A percentile compares a stretch with the other conserved stretches of the same genome.
These are phyloP conservation scores for Stereum hirsutum DNA, from an alignment of 1,284 basidiomycete species.

Conservation along the genomic window DNA sequence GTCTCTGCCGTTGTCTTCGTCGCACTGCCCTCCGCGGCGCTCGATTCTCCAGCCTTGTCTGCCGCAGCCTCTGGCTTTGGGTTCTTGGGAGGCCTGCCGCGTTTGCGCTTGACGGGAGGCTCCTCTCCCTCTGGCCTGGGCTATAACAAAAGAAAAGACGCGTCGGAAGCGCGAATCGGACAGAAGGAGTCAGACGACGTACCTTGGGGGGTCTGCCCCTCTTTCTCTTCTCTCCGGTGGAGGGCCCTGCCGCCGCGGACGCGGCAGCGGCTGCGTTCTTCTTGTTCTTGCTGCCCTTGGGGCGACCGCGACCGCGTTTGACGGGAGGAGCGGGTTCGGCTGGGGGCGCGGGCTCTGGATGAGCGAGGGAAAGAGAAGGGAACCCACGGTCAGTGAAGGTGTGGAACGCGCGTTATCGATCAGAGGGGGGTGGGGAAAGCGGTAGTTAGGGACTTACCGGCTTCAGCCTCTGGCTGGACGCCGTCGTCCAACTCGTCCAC, in stretches of 20 bases:
- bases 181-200: constrained; percentile 14
- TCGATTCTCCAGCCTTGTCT: constrained; percentile 28
- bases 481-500: constrained; percentile 35
- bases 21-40: constrained; percentile 17
- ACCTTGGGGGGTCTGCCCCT: constrained; percentile 76
- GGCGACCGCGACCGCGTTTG: constrained; percentile 71
- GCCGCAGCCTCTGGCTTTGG: constrained; percentile 36
- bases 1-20: constrained; percentile 71
- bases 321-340: constrained; percentile 17
- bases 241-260: constrained; percentile 23
- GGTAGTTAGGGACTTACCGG: constrained; percentile 21
- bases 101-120: constrained; percentile 48
- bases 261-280: constrained; percentile 33
- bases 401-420: constrained; percentile 15
- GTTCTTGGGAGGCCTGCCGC: constrained; percentile 67
- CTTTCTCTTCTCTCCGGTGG: constrained; percentile 39
- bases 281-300: constrained; percentile 80
- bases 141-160: constrained; percentile 22
- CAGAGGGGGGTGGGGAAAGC: constrained; percentile 13
- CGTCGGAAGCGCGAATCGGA: constrained; percentile 8
- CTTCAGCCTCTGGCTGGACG: constrained; percentile 22
- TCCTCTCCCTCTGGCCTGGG: constrained; percentile 45
- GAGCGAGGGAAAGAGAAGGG: constrained; percentile 15
- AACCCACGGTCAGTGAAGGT: too few relatives aligned
- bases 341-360: constrained; percentile 12